Evolutionary conservation across 805 yeast species (phyloP).

Genomic region (Starmerella floricola): DNA sequence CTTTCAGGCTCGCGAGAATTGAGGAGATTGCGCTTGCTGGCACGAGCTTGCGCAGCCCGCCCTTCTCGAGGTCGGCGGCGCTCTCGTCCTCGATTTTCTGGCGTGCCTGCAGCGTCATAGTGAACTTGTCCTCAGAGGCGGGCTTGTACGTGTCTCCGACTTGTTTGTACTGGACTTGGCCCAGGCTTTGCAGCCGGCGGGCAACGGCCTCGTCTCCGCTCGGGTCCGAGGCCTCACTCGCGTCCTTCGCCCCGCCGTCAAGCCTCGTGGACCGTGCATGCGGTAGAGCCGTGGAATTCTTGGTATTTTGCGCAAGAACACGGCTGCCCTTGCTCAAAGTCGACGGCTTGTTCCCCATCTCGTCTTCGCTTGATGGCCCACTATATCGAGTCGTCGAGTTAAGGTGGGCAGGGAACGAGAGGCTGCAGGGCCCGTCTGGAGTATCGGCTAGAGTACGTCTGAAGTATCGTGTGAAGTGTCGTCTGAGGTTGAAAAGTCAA

Average conservation of each 20-base stretch:
- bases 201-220: slow-evolving; percentile 32
- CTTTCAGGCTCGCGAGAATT: slow-evolving; percentile 17
- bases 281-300: background rate
- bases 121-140: slow-evolving; percentile 19
- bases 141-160: slow-evolving; percentile 14
- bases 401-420: too few species aligned
- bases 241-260: background rate
- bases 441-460: too few species aligned
- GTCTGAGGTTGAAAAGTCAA: too few species aligned
- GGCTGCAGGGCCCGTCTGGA: background rate
- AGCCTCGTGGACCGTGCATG: slow-evolving; percentile 4
- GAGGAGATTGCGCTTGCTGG: slow-evolving; percentile 23
- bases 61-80: slow-evolving; percentile 5
- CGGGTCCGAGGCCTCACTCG: slow-evolving; percentile 12
- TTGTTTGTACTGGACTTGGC: slow-evolving; percentile 18
- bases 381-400: too few species aligned
- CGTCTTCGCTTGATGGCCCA: background rate
- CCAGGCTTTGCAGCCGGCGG: slow-evolving; percentile 19
- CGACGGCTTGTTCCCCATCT: slow-evolving; percentile 13
- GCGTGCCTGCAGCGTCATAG: slow-evolving; percentile 21
- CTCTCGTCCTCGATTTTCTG: slow-evolving; percentile 9
- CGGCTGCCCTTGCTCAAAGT: slow-evolving; percentile 8
- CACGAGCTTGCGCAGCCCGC: slow-evolving; percentile 11
- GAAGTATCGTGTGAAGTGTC: too few species aligned
- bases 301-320: slow-evolving; percentile 2